phyloP scores from a whole-genome alignment of 768 basidiomycete species.

The Mycena galericulata region DNA sequence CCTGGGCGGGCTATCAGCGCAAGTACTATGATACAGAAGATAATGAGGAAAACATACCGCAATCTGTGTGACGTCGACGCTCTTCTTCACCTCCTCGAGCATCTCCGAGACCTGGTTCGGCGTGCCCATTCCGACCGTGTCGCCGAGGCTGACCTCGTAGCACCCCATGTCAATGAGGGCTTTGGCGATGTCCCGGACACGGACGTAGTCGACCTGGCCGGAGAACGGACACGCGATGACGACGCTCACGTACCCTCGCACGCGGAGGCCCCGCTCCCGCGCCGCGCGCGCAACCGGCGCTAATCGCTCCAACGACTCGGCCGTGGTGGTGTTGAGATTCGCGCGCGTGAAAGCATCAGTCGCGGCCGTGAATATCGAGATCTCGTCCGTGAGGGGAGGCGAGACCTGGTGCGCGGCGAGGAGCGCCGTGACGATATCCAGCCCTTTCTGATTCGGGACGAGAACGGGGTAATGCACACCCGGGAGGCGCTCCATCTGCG shows the following conservation, averaged over 20 bases:
- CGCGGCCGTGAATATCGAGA: conserved; percentile 90
- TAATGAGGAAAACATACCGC: conserved; percentile 61
- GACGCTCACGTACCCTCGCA: conserved; percentile 89
- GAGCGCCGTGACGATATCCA: conserved; percentile 74
- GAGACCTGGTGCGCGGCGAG: conserved; percentile 55
- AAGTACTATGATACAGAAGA: background rate
- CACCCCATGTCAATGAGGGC: conserved; percentile 90
- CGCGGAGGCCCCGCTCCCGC: conserved; percentile 68
- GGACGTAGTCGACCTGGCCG: conserved; percentile 74
- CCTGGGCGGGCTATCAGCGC: conserved; percentile 52
- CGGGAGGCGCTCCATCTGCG: conserved; percentile 62
- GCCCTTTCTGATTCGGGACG: conserved; percentile 82
- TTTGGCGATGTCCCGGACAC: conserved; percentile 77
- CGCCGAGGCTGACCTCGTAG: conserved; percentile 92
- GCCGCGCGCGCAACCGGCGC: conserved; percentile 74
- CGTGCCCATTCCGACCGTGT: conserved; percentile 90
- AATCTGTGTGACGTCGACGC: conserved; percentile 72
- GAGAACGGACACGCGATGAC: conserved; percentile 88
- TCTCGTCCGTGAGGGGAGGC: conserved; percentile 78
- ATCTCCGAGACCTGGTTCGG: conserved; percentile 76
- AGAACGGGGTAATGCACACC: conserved; percentile 82
- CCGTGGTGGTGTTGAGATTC: conserved; percentile 83
- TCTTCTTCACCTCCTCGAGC: conserved; percentile 75
- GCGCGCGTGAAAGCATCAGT: conserved; percentile 89
- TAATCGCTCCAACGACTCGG: conserved; percentile 76